Evolutionary conservation across 2,329 filamentous ascomycete genomes (phyloP).

Genomic region (Periconia digitata): DNA sequence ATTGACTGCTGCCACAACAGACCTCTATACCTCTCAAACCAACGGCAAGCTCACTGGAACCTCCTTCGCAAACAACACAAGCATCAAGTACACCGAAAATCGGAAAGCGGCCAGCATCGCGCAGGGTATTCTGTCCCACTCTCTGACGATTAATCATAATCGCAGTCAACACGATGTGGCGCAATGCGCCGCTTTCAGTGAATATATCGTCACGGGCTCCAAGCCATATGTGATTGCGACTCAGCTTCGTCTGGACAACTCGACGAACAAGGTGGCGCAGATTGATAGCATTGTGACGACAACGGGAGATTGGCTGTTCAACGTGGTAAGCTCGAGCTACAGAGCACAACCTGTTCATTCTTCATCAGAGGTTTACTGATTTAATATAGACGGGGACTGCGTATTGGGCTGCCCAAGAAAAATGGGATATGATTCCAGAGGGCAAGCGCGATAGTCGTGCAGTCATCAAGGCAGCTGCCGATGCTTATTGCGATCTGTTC

Average conservation of each 20-base stretch:
- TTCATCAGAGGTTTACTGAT: too few relatives aligned
- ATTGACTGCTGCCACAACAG: slow-evolving; percentile 21
- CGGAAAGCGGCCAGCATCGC: slow-evolving; percentile 22
- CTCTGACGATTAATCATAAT: slow-evolving; percentile 26
- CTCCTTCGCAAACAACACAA: slow-evolving; percentile 18
- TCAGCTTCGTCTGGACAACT: slow-evolving; percentile 27
- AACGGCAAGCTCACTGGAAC: slow-evolving; percentile 18
- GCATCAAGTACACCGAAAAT: slow-evolving; percentile 28
- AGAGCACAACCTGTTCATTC: too few relatives aligned
- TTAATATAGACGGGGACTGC: slow-evolving; percentile 30
- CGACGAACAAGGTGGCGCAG: slow-evolving; percentile 18
- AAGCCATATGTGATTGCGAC: slow-evolving; percentile 33
- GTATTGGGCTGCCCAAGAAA: slow-evolving; percentile 28
- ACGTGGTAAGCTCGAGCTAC: too few relatives aligned
- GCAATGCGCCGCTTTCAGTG: slow-evolving; percentile 31
- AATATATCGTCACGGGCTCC: slow-evolving; percentile 28
- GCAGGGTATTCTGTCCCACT: slow-evolving; percentile 22
- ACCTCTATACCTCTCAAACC: slow-evolving; percentile 23
- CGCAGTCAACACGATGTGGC: slow-evolving; percentile 27
- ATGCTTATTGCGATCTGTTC: slow-evolving; percentile 33
- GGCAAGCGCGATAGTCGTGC: slow-evolving; percentile 21
- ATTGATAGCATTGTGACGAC: slow-evolving; percentile 31
- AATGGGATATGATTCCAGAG: slow-evolving; percentile 23
- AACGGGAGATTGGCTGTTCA: slow-evolving; percentile 36
- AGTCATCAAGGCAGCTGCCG: slow-evolving; percentile 28